phyloP scores from a whole-genome alignment of 73 alveolate genomes.

The Paramecium caudatum region DNA sequence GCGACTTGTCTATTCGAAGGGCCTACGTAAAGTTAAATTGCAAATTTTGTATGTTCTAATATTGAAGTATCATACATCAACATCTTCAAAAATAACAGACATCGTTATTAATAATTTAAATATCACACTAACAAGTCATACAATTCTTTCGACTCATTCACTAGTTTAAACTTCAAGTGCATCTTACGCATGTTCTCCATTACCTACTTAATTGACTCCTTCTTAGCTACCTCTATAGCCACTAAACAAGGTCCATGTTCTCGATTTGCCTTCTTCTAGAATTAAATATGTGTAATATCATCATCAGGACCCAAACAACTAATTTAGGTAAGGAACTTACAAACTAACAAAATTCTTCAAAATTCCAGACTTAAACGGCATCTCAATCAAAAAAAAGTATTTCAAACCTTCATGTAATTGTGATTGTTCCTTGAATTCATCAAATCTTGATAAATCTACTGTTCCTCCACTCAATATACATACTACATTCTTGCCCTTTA shows the following conservation, averaged over 20 bases:
- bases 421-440: conserved; percentile 74
- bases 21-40: conserved; percentile 3
- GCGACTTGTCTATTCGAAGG: background rate
- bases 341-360: conserved; percentile 51
- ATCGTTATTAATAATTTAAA: too few relatives aligned
- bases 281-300: conserved; percentile 69
- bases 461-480: conserved; percentile 72
- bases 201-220: conserved; percentile 46
- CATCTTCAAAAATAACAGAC: conserved; percentile 47
- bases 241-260: conserved; percentile 73
- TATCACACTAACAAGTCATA: conserved; percentile 71
- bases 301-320: conserved; percentile 75
- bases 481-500: conserved; percentile 70
- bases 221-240: conserved; percentile 68
- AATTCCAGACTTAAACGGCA: conserved; percentile 71
- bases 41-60: background rate
- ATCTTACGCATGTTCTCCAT: conserved; percentile 70
- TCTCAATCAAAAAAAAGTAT: conserved; percentile 68
- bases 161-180: conserved; percentile 46
- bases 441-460: conserved; percentile 72
- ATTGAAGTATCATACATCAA: background rate
- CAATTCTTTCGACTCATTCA: conserved; percentile 59
- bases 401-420: conserved; percentile 67
- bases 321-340: background rate
- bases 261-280: conserved; percentile 67